Base-by-base conservation (phyloP, 2,329 filamentous ascomycete species). In the Sphaerulina vaccinii region DNA sequence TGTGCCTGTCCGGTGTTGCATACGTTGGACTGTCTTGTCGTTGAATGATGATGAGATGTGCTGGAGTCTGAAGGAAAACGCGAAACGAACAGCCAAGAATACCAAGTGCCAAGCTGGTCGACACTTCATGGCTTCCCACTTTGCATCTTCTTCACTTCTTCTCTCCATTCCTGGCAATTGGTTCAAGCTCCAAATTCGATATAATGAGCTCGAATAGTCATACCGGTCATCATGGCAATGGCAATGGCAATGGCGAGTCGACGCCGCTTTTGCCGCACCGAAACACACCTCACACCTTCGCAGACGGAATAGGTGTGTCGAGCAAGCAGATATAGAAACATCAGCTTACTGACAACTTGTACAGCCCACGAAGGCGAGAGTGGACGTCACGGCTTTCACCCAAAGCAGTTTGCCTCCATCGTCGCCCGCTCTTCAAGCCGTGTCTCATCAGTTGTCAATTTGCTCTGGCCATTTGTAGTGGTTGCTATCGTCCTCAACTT, bases 381-480 rank as follows among this genome's bases (percentile, higher is more conserved):
- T 49, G 74, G 74, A 2, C 65, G 75, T 44, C 65, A 65, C 15
- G 73, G 75, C 15, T 71, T 78, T 45, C 69, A 75, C 37, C 70
- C 70, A 2, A 55, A 62, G 21, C 69, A 71, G 23, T 77, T 78
- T 62, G 52, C 76, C 21, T 51, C 53, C 10, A 71, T 78, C 9
- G 69, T 74, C 52, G 74, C 69, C 61, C 65, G 68, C 11, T 74
- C 70, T 49, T 74, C 73, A 0, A 75, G 71, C 59, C 72, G 68
- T 2, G 71, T 71, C 3, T 75, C 72, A 1, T 73, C 68, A 64
- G 65, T 69, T 40, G 74, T 76, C 42, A 78, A 78, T 47, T 49
- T 77, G 4, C 67, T 78, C 8, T 78, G 75, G 75, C 76, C 75
- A 0, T 63, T 78, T 51, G 74, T 77, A 1, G 72, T 72, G 11